These are phyloP conservation scores for Ophiostoma angusticollis DNA, from an alignment of 2,329 filamentous ascomycete genomes.

Conservation along the genomic window DNA sequence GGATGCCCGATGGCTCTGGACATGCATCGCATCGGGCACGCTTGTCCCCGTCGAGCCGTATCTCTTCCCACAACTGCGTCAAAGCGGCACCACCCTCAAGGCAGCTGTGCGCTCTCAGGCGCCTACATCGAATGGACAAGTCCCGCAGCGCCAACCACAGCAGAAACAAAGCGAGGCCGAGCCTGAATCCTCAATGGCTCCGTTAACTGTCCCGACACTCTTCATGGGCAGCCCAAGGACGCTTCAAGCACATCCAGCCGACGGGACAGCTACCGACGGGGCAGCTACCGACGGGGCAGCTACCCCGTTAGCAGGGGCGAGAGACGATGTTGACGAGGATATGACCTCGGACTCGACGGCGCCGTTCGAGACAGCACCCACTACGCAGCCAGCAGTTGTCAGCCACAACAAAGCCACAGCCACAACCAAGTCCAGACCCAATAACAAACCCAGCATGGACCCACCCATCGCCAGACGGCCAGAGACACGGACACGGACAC, in stretches of 20 bases:
- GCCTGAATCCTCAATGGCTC: conserved; percentile 8
- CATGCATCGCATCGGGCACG: conserved; percentile 51
- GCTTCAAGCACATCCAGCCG: background rate
- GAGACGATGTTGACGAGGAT: background rate
- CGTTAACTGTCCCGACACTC: conserved; percentile 11
- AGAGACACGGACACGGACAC: background rate
- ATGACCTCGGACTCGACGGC: background rate
- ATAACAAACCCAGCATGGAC: background rate
- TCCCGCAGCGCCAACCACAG: conserved; percentile 1
- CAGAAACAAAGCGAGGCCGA: conserved; percentile 9
- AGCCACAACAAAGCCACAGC: conserved; percentile 13
- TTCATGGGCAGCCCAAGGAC: conserved; percentile 6
- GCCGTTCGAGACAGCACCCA: conserved; percentile 24
- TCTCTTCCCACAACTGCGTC: conserved; percentile 34
- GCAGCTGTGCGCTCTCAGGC: conserved; percentile 33
- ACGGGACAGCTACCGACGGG: background rate
- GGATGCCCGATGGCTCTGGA: conserved; percentile 70
- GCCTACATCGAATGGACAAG: conserved; percentile 24
- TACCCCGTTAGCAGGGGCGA: no score
- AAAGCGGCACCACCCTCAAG: conserved; percentile 14
- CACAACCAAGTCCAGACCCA: background rate
- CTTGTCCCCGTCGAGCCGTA: conserved; percentile 33
- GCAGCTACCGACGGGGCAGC: no score
- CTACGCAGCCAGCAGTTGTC: conserved; percentile 14
- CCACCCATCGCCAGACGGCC: background rate